Base-by-base conservation (phyloP, 2,329 filamentous ascomycete species). In the Diaporthe helianthi region DNA sequence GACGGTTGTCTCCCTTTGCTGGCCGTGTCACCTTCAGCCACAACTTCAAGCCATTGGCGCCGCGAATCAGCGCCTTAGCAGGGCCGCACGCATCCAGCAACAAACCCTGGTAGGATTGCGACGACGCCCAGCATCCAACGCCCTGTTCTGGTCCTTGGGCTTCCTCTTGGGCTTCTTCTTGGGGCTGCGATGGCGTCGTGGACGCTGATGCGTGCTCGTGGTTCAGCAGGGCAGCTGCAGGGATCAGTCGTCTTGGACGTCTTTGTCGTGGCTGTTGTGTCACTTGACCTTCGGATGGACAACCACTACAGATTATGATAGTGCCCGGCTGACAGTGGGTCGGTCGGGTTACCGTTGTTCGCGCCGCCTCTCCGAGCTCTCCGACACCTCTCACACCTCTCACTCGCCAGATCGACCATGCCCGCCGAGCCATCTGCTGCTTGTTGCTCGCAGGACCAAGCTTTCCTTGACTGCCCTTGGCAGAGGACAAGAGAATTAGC, bases 401-500 rank as follows among this genome's bases (percentile, higher is more conserved):
- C 19, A 49, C 44, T 63, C 29, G 41, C 29, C 44, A 49, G 44
- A 24, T 15, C 36, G n/a, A 36, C 13, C 36, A 38, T 3, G 36
- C 36, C 17, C 13, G 41, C 26, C 41, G 41, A 19, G 58, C 19
- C 15, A 12, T 26, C 24, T 19, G 24, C 24, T 26, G 13, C 15
- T 58, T 24, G 54, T 58, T 24, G 54, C 36, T 26, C 44, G 58
- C 58, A 63, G 58, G 19, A 63, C 58, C 58, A 63, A 63, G 58
- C 58, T 63, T 63, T 63, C 4, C 58, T 63, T 49, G 41, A 49
- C 49, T 13, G 44, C 29, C 29, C 58, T 63, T 63, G 58, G 58
- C 58, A 49, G 6, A 33, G 29, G 38, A 61, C 58, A 61, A 47
- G 58, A 61, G 17, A 33, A 61, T 61, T 26, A 61, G 41, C 58